Conservation (phyloP, 2,329 filamentous ascomycete species). For the Penicillium sp. region DNA sequence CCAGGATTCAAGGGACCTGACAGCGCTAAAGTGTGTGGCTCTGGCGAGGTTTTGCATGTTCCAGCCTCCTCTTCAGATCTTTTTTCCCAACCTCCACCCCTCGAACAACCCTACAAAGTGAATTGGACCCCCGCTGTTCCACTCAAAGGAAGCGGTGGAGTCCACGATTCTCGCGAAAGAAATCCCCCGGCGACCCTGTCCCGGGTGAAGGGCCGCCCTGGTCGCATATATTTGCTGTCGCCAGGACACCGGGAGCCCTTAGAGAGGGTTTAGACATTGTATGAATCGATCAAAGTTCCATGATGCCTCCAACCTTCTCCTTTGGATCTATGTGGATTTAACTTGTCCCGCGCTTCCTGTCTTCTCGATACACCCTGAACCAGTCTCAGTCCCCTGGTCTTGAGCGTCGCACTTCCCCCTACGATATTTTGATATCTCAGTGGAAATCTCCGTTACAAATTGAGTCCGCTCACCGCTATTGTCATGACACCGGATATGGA, state of each 20-base stretch:
- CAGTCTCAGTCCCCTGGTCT: background rate
- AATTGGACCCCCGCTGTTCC: background rate
- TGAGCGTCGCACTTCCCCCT: background rate
- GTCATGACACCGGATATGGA: conserved; percentile 27
- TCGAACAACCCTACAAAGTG: background rate
- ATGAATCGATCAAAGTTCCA: conserved; percentile 8
- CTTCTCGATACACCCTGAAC: conserved; percentile 11
- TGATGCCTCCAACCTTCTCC: conserved; percentile 16
- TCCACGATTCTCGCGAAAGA: background rate
- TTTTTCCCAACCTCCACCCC: background rate
- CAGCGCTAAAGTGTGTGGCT: background rate
- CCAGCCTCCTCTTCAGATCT: background rate
- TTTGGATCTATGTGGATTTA: conserved; percentile 16
- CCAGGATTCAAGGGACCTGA: conserved; percentile 3
- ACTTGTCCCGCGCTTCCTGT: conserved; percentile 15
- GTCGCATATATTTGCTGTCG: background rate
- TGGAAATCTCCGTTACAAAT: background rate
- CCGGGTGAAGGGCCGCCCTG: background rate
- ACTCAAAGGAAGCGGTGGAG: background rate
- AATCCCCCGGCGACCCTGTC: background rate
- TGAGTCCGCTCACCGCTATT: background rate
- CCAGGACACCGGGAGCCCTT: background rate
- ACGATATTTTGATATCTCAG: background rate
- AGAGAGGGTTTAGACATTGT: background rate
- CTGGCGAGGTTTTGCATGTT: conserved; percentile 2